Conservation (phyloP, 2,329 filamentous ascomycete genomes). For the Rhexocercosporidium sp. region DNA sequence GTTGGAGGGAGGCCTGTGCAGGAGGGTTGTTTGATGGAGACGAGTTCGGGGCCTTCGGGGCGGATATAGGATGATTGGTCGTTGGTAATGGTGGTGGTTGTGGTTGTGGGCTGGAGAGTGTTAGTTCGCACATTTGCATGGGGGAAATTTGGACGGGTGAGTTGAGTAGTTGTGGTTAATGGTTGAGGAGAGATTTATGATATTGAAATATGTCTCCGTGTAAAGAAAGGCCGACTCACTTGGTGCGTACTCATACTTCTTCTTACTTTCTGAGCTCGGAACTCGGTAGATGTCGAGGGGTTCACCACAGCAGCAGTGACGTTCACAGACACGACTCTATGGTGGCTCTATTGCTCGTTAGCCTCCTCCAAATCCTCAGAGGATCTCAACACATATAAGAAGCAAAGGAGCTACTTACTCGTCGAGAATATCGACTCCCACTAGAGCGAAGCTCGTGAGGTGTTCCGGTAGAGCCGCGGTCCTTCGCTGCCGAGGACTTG, state of each 20-base stretch:
- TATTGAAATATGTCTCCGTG: not conserved
- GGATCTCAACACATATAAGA: not conserved
- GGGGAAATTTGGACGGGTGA: too few relatives aligned
- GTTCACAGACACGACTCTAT: not conserved
- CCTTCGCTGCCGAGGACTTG: not conserved
- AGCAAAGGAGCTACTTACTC: not conserved
- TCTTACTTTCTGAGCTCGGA: not conserved
- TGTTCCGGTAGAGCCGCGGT: not conserved
- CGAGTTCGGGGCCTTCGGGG: conserved; percentile 25
- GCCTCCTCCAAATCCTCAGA: not conserved
- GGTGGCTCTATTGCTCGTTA: conserved; percentile 7
- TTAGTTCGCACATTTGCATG: not conserved
- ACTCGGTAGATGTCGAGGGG: not conserved
- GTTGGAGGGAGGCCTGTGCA: conserved; percentile 30
- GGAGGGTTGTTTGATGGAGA: conserved; percentile 27
- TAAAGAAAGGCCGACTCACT: not conserved
- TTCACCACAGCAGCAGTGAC: not conserved
- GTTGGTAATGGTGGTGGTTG: not conserved
- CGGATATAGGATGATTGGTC: conserved; percentile 19
- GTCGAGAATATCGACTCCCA: conserved; percentile 5
- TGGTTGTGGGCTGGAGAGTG: not conserved
- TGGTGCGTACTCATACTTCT: conserved; percentile 17
- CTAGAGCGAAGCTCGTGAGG: not conserved
- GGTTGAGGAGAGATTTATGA: not conserved
- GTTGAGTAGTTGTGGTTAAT: not conserved